Evolutionary conservation across 2,329 filamentous ascomycete species (phyloP), one percentile per base, ranked within the genome.

Genomic region (Paraconiothyrium sp.): DNA sequence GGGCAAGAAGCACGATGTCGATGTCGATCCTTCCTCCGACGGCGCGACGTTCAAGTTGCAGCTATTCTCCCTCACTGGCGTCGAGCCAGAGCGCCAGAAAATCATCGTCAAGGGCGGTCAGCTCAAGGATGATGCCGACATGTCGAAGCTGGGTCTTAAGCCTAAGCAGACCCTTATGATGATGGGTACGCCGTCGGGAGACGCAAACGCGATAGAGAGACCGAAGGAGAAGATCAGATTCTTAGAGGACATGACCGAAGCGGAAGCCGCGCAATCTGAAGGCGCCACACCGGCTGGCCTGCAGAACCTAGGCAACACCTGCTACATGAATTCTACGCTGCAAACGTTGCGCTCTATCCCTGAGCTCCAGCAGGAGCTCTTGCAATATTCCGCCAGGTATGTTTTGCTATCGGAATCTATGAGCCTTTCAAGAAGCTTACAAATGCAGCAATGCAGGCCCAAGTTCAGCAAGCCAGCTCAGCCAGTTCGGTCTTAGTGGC

Each of bases 241-340:
- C 72, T 81, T 97, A 65, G 95, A 99, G 80, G 95, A 99, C 78
- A 97, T 99, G 94, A 96, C 92, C 30, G 94, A 97, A 77, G 94
- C 93, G 34, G 94, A 98, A 79, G 88, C 89, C 56, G 94, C 95
- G 24, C 89, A 89, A 78, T 88, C 91, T 76, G 90, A 90, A 62
- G 93, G 92, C 61, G 94, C 94, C 51, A 94, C 87, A 49, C 95
- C 96, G 1, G 91, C 94, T 59, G 95, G 95, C 50, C 83, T 99
- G 64, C 87, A 91, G 77, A 99, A 99, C 75, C 84, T 97, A 63
- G 95, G 96, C 70, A 99, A 99, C 80, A 99, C 96, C 4, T 99
- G 95, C 83, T 99, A 99, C 78, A 89, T 98, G 74, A 99, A 99
- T 84, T 95, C 95, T 54, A 97, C 94, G 0, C 85, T 99, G n/a